phyloP scores from a whole-genome alignment of 495 filamentous ascomycete species.

The Xylaria scruposa region DNA sequence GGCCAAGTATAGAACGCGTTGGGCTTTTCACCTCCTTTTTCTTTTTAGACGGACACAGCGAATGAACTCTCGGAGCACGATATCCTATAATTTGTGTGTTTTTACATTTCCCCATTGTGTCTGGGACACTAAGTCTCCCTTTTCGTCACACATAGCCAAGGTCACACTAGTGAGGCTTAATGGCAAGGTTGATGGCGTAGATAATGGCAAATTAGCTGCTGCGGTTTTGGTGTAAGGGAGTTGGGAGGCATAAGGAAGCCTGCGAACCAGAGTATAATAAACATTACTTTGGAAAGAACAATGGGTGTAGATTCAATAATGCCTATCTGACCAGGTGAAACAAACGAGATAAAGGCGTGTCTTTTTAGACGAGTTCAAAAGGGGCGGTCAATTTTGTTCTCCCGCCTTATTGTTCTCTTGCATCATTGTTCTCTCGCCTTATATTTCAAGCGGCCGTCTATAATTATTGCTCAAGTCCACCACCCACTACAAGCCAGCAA shows the following conservation, averaged over 20 bases:
- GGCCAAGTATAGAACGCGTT: background rate
- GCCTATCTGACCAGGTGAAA: background rate
- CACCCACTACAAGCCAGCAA: background rate
- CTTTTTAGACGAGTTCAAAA: background rate
- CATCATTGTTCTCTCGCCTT: background rate
- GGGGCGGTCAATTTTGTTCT: background rate
- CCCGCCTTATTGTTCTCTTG: background rate
- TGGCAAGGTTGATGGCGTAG: background rate
- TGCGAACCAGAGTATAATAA: background rate
- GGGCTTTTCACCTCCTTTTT: background rate
- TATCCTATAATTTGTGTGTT: background rate
- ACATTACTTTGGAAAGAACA: background rate
- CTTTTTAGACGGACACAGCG: background rate
- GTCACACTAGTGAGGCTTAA: background rate
- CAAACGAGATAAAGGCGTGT: background rate
- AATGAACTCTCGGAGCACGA: background rate
- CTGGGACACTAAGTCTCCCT: background rate
- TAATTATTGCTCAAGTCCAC: background rate
- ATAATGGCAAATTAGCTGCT: background rate
- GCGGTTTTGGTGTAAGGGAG: background rate
- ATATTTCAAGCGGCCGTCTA: background rate
- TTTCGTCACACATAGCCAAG: background rate
- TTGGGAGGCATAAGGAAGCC: background rate
- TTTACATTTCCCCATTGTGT: background rate
- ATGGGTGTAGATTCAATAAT: background rate